Evolutionary conservation across 768 basidiomycete genomes (phyloP).

Genomic region (Lactifluus piperatus): DNA sequence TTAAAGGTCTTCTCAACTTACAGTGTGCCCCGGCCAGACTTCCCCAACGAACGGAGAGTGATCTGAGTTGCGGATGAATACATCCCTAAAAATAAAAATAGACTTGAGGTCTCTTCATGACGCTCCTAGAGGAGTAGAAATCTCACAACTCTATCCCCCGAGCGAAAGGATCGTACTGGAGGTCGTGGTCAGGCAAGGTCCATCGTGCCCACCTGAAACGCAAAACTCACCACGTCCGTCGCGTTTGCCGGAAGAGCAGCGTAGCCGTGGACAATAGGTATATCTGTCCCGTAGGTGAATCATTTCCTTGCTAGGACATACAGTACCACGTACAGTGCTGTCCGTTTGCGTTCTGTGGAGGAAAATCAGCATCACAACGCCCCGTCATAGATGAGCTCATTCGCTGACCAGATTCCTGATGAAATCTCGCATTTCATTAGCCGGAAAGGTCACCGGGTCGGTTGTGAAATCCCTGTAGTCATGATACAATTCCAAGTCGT

Average conservation of each 20-base stretch:
- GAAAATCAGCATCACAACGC: neutral
- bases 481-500: slow-evolving; percentile 68
- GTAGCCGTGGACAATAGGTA: slow-evolving; percentile 64
- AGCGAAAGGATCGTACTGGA: slow-evolving; percentile 61
- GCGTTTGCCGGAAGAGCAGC: slow-evolving; percentile 47
- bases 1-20: slow-evolving; percentile 23
- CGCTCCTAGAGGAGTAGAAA: neutral
- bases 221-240: slow-evolving; percentile 48
- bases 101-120: neutral
- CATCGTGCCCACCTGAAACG: neutral
- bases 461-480: slow-evolving; percentile 60
- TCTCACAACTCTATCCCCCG: slow-evolving; percentile 50
- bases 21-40: slow-evolving; percentile 74
- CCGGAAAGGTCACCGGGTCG: slow-evolving; percentile 56
- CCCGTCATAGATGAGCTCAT: neutral
- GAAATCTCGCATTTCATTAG: slow-evolving; percentile 42
- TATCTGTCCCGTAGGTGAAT: slow-evolving; percentile 32
- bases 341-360: slow-evolving; percentile 33
- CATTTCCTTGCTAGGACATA: neutral
- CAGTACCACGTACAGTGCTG: slow-evolving; percentile 35
- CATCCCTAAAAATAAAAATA: slow-evolving; percentile 43
- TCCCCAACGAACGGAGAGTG: slow-evolving; percentile 63
- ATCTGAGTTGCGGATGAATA: slow-evolving; percentile 70
- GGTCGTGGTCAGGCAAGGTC: neutral
- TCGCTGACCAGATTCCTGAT: slow-evolving; percentile 46